A percentile compares a stretch with the other conserved stretches of the same genome.
Evolutionary conservation across 176 grass and related monocot genomes (phyloP).

Genomic region (Ampelocalamus luodianensis): DNA sequence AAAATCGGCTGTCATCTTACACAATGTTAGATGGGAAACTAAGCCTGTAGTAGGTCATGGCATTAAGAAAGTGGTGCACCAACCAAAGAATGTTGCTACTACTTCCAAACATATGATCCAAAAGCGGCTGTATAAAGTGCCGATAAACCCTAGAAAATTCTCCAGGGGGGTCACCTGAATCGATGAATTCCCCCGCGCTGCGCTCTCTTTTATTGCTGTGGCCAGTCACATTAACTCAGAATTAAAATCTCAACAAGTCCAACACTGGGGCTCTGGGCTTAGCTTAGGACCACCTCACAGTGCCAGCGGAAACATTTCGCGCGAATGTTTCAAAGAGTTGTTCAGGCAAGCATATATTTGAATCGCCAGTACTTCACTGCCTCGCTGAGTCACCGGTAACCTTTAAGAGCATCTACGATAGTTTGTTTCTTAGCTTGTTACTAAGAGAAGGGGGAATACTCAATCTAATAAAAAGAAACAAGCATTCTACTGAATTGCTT

Average conservation of each 20-base stretch:
- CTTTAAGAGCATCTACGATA: no score
- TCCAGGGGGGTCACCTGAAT: slow-evolving; percentile 16
- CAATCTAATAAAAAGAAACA: no score
- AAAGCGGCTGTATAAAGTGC: neutral
- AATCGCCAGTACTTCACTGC: neutral
- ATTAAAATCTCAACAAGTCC: neutral
- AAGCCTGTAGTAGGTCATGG: neutral
- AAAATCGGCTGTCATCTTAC: neutral
- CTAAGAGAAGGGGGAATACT: no score
- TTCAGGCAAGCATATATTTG: neutral
- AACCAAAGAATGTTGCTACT: neutral
- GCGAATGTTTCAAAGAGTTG: slow-evolving; percentile 19
- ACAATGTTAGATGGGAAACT: neutral
- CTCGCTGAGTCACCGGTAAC: neutral
- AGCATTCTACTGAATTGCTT: no score
- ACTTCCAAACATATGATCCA: neutral
- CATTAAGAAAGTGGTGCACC: no score
- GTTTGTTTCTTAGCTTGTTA: no score
- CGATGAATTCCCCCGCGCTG: neutral
- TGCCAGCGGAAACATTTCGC: neutral
- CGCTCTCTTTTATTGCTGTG: neutral
- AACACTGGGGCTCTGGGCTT: neutral
- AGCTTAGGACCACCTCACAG: neutral
- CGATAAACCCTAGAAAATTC: slow-evolving; percentile 16
- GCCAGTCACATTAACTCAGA: slow-evolving; percentile 8